Percentiles rank a stretch among this genome's conserved stretches.
These are phyloP conservation scores for Amphirosellinia nigrospora DNA, from an alignment of 495 filamentous ascomycete genomes.

Conservation along the genomic window DNA sequence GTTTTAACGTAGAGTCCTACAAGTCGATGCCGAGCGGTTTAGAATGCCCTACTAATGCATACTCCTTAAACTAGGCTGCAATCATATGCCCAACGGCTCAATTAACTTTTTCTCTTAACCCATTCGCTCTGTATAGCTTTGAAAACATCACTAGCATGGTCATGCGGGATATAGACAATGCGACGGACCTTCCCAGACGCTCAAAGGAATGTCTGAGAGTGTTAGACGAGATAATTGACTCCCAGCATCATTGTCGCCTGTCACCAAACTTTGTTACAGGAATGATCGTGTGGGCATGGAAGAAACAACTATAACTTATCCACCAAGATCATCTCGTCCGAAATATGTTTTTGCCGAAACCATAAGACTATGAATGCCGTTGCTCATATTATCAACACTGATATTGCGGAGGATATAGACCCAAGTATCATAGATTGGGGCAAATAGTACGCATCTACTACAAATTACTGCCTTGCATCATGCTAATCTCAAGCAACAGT, in stretches of 20 bases:
- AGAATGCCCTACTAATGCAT: neutral
- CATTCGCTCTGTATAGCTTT: neutral
- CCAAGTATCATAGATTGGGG: neutral
- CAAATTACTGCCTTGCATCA: no score
- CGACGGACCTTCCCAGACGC: no score
- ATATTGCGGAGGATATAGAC: neutral
- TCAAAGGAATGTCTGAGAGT: neutral
- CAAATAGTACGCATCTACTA: neutral
- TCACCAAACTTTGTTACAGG: neutral
- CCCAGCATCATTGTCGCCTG: neutral
- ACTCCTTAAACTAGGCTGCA: neutral
- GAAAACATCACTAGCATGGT: neutral
- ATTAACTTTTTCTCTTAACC: neutral
- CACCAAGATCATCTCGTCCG: neutral
- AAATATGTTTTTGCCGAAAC: neutral
- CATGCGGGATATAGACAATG: neutral
- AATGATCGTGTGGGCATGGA: neutral
- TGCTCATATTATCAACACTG: neutral
- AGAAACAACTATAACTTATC: neutral
- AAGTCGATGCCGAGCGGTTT: no score
- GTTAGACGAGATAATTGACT: neutral
- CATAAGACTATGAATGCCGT: neutral
- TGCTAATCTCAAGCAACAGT: neutral
- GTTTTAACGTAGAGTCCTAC: no score
- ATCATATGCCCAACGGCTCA: neutral